Conservation (phyloP, 2,329 filamentous ascomycete species). For the Xylariaceae sp. region DNA sequence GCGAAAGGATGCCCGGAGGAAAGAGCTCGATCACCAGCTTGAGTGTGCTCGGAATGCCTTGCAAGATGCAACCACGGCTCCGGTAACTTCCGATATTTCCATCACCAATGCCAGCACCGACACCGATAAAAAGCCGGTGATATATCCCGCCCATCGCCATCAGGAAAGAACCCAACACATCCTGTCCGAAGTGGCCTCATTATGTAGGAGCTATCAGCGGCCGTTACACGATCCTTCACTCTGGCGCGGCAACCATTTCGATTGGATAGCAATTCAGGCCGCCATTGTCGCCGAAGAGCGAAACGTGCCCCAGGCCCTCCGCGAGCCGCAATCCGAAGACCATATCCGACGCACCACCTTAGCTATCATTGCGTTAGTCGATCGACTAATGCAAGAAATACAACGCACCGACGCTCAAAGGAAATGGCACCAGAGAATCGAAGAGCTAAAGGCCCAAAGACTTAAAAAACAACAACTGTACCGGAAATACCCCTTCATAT, state of each 20-base stretch:
- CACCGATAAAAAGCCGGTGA: background rate
- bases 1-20: slow-evolving; percentile 53
- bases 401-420: no score
- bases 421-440: no score
- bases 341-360: slow-evolving; percentile 17
- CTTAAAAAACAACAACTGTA: no score
- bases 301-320: slow-evolving; percentile 12
- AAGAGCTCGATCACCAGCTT: slow-evolving; percentile 59
- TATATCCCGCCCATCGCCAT: no score
- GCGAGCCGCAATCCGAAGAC: slow-evolving; percentile 18
- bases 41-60: slow-evolving; percentile 50
- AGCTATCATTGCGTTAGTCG: slow-evolving; percentile 19
- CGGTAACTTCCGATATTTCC: no score
- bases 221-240: slow-evolving; percentile 11
- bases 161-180: no score
- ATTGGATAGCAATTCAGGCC: slow-evolving; percentile 28
- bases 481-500: no score
- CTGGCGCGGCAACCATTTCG: slow-evolving; percentile 22
- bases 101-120: background rate
- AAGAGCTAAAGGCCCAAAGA: no score
- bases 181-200: no score
- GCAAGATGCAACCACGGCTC: slow-evolving; percentile 26
- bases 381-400: slow-evolving; percentile 16
- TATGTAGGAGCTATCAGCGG: slow-evolving; percentile 9
- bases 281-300: slow-evolving; percentile 24